A percentile compares a stretch with the other conserved stretches of the same genome.
These are phyloP conservation scores for Solanum virginianum DNA, from an alignment of 257 asterid genomes.

Conservation along the genomic window DNA sequence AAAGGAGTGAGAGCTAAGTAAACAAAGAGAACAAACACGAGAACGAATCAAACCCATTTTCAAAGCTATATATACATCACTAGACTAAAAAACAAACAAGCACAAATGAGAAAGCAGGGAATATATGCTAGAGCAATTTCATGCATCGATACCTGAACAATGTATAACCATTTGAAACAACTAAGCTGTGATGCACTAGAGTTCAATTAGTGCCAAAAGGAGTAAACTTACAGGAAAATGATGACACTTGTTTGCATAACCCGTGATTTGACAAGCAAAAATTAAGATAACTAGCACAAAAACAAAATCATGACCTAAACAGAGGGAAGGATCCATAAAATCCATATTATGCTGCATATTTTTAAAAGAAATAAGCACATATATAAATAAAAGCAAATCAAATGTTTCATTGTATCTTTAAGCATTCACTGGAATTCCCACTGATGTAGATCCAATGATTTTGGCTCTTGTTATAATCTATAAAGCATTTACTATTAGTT, in stretches of 20 bases:
- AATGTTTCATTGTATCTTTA: background rate
- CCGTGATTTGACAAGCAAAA: background rate
- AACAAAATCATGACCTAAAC: background rate
- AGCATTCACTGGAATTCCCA: background rate
- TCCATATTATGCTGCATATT: background rate
- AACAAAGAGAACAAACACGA: background rate
- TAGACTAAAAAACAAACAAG: background rate
- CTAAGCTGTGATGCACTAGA: background rate
- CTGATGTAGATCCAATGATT: background rate
- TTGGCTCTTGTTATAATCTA: background rate
- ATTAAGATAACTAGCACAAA: background rate
- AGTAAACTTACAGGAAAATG: background rate
- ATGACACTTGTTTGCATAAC: background rate
- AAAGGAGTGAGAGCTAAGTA: background rate
- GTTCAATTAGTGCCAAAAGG: background rate
- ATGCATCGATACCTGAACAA: background rate
- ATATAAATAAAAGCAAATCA: background rate
- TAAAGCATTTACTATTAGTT: background rate
- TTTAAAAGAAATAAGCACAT: background rate
- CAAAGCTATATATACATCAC: background rate
- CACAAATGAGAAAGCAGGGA: background rate
- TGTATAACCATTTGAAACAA: background rate
- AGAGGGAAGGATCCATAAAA: background rate
- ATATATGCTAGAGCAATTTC: background rate
- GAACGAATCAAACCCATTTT: background rate